Base-by-base conservation (phyloP, 73 alveolate species). In the Paramecium caudatum region DNA sequence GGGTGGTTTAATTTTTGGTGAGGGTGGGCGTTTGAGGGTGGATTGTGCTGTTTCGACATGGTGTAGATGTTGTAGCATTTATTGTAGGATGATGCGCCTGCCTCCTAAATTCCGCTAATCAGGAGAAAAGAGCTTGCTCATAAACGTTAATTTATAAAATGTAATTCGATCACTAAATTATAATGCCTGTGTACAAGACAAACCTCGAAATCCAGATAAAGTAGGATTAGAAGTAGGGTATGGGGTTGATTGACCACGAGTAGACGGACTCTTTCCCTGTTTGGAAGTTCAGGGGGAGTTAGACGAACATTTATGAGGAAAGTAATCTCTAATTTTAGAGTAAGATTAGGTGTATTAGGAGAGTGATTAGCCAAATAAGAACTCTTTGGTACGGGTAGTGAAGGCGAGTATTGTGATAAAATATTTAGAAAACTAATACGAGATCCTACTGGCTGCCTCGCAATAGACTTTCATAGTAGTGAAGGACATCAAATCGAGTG, bases 61-160 rank as follows among this genome's bases (percentile, higher is more conserved):
- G 21, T 74, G 68, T 1, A 74, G 47, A 74, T 74, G 88, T n/a
- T 74, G 12, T 7, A 74, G 47, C 88, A 74, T 74, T 41, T 74
- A 74, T 74, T 74, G 6, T 16, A 74, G 32, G 13, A 74, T 74
- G 33, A 74, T 19, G 16, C 88, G 62, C 68, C 88, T 63, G 21
- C 88, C 88, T 43, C 88, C 88, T 45, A 74, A 27, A 74, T 74
- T 74, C 21, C 88, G 62, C 55, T 74, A 45, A 45, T 74, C 88
- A 39, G 88, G 88, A 45, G 88, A 74, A 25, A 74, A 74, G 23
- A 74, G 45, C 47, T 74, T 74, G 84, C 80, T 55, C 80, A 55
- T 55, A 27, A 55, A 55, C 80, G 80, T 27, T 55, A 27, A 27
- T 55, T 3, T 27, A 27, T 55, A 55, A 55, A 27, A 27, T 27